phyloP scores from a whole-genome alignment of 352 stramenopile genomes.

The Phytophthora multivora region DNA sequence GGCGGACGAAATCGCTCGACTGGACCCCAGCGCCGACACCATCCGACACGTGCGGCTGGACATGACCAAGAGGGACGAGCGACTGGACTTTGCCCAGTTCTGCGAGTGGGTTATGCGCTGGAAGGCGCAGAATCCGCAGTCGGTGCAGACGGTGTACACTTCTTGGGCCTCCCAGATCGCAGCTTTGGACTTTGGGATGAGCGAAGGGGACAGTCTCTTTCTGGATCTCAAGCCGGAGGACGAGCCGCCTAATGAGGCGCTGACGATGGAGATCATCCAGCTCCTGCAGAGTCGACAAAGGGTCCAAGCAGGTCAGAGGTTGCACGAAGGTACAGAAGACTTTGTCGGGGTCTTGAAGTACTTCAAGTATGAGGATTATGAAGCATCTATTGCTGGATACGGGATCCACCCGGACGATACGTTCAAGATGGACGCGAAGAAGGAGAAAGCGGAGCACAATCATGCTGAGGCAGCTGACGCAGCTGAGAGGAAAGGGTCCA shows the following conservation, averaged over 20 bases:
- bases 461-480: slow-evolving; percentile 18
- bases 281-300: slow-evolving; percentile 34
- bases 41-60: slow-evolving; percentile 50
- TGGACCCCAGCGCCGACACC: slow-evolving; percentile 66
- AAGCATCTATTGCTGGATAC: slow-evolving; percentile 26
- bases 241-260: slow-evolving; percentile 29
- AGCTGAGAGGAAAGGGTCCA: slow-evolving; percentile 42
- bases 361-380: slow-evolving; percentile 24
- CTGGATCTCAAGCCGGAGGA: slow-evolving; percentile 57
- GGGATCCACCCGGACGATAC: slow-evolving; percentile 24
- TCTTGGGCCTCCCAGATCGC: slow-evolving; percentile 78
- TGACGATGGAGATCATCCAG: slow-evolving; percentile 39
- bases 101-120: slow-evolving; percentile 82
- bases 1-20: slow-evolving; percentile 64
- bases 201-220: slow-evolving; percentile 75
- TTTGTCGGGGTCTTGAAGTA: neutral
- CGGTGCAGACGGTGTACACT: slow-evolving; percentile 76
- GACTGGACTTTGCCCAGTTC: slow-evolving; percentile 73
- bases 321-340: slow-evolving; percentile 14
- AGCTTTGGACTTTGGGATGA: slow-evolving; percentile 72
- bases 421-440: slow-evolving; percentile 15
- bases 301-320: slow-evolving; percentile 2
- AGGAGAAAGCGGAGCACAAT: slow-evolving; percentile 3
- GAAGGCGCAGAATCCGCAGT: slow-evolving; percentile 69
- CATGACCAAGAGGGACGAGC: slow-evolving; percentile 38